These are phyloP conservation scores for Seiridium cupressi DNA, from an alignment of 2,329 filamentous ascomycete genomes.

Conservation along the genomic window DNA sequence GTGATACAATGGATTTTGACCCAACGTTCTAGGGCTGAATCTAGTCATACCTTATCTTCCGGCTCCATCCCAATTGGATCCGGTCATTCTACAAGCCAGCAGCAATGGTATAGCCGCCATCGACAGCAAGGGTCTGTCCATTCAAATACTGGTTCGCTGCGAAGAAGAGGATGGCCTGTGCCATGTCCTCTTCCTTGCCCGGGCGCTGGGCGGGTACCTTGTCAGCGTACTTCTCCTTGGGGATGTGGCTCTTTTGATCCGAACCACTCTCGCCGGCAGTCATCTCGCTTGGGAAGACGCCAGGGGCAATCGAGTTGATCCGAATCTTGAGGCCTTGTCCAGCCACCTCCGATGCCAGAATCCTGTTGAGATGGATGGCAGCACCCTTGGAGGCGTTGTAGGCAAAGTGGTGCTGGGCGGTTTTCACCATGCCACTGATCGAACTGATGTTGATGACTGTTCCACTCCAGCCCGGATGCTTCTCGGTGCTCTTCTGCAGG, in stretches of 20 bases:
- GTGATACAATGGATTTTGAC: too few relatives aligned
- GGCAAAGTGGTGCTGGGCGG: slow-evolving; percentile 62
- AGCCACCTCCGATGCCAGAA: slow-evolving; percentile 61
- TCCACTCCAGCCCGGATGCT: slow-evolving; percentile 46
- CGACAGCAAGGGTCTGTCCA: slow-evolving; percentile 41
- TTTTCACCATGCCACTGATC: slow-evolving; percentile 63
- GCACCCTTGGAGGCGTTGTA: slow-evolving; percentile 67
- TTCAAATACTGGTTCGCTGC: slow-evolving; percentile 43
- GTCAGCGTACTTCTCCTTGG: slow-evolving; percentile 49
- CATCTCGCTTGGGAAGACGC: slow-evolving; percentile 72
- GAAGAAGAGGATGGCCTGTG: slow-evolving; percentile 60
- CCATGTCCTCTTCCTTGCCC: slow-evolving; percentile 69
- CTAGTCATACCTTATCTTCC: too few relatives aligned
- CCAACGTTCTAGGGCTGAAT: too few relatives aligned
- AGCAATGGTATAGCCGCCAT: slow-evolving; percentile 41
- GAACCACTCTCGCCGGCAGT: slow-evolving; percentile 49
- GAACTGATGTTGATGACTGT: slow-evolving; percentile 69
- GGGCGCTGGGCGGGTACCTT: slow-evolving; percentile 67
- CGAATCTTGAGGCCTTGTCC: slow-evolving; percentile 61
- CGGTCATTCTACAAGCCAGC: slow-evolving; percentile 28
- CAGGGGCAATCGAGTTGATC: slow-evolving; percentile 71
- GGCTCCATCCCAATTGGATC: not conserved
- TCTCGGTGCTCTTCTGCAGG: slow-evolving; percentile 49
- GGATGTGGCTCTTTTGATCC: slow-evolving; percentile 57
- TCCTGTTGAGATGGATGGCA: slow-evolving; percentile 61